Conservation (phyloP, 345 rosid genomes). For the Lepidium africanum region DNA sequence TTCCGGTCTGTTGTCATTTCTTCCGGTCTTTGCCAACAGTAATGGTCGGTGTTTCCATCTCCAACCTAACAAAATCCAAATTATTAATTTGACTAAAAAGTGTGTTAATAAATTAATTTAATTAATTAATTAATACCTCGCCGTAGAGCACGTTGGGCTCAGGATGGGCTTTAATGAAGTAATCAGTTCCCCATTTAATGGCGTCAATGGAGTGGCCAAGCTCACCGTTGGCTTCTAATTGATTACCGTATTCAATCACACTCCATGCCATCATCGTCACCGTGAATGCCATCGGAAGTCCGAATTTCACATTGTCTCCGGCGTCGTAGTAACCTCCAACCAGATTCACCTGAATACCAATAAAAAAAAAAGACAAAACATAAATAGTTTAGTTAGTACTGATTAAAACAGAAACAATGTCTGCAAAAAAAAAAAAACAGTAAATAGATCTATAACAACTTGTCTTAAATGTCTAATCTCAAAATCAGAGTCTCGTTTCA, state of each 20-base stretch:
- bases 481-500: background rate
- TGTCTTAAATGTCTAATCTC: background rate
- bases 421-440: background rate
- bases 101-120: background rate
- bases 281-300: constrained; percentile 97
- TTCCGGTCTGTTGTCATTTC: constrained; percentile 94
- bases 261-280: constrained; percentile 99
- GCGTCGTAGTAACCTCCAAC: constrained; percentile 99
- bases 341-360: constrained; percentile 69
- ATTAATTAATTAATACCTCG: constrained; percentile 55
- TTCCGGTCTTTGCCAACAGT: constrained; percentile 99
- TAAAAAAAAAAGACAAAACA: background rate
- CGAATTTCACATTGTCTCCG: constrained; percentile 99
- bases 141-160: constrained; percentile 88
- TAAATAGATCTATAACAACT: background rate
- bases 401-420: constrained; percentile 4
- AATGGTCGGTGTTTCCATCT: constrained; percentile 94
- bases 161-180: constrained; percentile 95
- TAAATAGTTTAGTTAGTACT: background rate
- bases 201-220: constrained; percentile 84
- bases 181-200: constrained; percentile 95
- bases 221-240: constrained; percentile 66
- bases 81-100: too few relatives aligned
- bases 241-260: constrained; percentile 79
- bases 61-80: constrained; percentile 51